These are phyloP conservation scores for Galerina sulciceps DNA, from an alignment of 768 basidiomycete genomes.

Conservation along the genomic window DNA sequence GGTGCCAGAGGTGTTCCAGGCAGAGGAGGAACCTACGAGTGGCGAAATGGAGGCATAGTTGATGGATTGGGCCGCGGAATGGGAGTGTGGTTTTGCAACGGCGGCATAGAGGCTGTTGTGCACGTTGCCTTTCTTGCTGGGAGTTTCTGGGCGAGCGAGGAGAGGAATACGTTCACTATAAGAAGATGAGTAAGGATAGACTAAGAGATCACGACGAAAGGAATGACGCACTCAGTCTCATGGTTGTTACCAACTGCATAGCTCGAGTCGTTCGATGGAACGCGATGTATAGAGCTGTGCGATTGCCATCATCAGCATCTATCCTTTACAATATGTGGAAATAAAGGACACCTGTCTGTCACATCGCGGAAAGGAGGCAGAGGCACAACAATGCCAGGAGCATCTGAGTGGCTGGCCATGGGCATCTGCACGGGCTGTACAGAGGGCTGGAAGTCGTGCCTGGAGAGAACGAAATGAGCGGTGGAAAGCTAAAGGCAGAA, in stretches of 20 bases:
- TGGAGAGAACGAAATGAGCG: slow-evolving; percentile 9
- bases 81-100: neutral
- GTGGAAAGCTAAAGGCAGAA: neutral
- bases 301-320: neutral
- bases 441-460: slow-evolving; percentile 13
- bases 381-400: slow-evolving; percentile 42
- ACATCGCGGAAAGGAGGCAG: slow-evolving; percentile 47
- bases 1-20: slow-evolving; percentile 18
- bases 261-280: slow-evolving; percentile 23
- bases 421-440: slow-evolving; percentile 24
- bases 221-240: slow-evolving; percentile 34
- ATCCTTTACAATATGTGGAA: neutral
- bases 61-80: neutral
- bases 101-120: slow-evolving; percentile 4
- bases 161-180: slow-evolving; percentile 28
- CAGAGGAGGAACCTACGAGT: slow-evolving; percentile 14
- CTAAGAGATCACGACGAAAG: neutral
- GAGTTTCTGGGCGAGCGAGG: slow-evolving; percentile 17
- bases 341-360: slow-evolving; percentile 28
- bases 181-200: neutral
- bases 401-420: slow-evolving; percentile 24
- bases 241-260: slow-evolving; percentile 13
- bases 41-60: slow-evolving; percentile 20
- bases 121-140: slow-evolving; percentile 13
- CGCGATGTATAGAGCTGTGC: slow-evolving; percentile 24